phyloP scores from a whole-genome alignment of 352 stramenopile species.

The Phytopythium aichiense region DNA sequence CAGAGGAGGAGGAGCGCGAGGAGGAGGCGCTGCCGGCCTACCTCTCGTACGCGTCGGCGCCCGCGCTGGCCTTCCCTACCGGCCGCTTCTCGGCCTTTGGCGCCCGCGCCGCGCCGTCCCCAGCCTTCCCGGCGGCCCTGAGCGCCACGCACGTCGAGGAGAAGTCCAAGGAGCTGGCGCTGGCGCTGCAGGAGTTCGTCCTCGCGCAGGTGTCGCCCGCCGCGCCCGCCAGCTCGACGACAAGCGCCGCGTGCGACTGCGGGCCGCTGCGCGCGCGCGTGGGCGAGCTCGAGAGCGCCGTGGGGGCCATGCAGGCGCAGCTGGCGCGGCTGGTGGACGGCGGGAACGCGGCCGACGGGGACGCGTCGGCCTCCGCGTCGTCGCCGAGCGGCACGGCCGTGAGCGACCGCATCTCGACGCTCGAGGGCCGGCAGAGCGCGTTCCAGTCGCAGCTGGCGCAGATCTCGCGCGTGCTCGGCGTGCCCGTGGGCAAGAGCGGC shows the following conservation, averaged over 20 bases:
- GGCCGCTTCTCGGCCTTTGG: neutral
- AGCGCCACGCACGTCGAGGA: slow-evolving; percentile 17
- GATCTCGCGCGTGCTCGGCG: slow-evolving; percentile 51
- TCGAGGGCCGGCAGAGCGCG: slow-evolving; percentile 59
- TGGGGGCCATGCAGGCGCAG: too few species aligned
- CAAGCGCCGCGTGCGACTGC: neutral
- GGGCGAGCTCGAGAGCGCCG: too few species aligned
- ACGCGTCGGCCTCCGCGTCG: too few species aligned
- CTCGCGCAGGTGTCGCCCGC: slow-evolving; percentile 24
- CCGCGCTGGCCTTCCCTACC: slow-evolving; percentile 7
- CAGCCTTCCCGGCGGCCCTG: too few species aligned
- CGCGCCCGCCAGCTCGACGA: too few species aligned
- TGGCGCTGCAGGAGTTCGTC: slow-evolving; percentile 53
- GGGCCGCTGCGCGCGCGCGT: neutral
- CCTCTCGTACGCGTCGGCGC: slow-evolving; percentile 37
- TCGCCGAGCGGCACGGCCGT: neutral
- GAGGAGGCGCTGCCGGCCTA: slow-evolving; percentile 71
- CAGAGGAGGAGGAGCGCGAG: slow-evolving; percentile 65
- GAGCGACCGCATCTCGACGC: slow-evolving; percentile 45
- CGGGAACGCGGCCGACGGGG: too few species aligned
- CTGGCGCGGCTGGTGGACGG: too few species aligned
- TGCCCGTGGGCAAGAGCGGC: slow-evolving; percentile 57
- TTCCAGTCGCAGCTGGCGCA: slow-evolving; percentile 72
- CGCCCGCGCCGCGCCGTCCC: neutral
- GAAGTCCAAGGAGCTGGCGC: slow-evolving; percentile 44